Conservation (phyloP, 1,284 basidiomycete genomes). For the Salmacisia buchloeana region DNA sequence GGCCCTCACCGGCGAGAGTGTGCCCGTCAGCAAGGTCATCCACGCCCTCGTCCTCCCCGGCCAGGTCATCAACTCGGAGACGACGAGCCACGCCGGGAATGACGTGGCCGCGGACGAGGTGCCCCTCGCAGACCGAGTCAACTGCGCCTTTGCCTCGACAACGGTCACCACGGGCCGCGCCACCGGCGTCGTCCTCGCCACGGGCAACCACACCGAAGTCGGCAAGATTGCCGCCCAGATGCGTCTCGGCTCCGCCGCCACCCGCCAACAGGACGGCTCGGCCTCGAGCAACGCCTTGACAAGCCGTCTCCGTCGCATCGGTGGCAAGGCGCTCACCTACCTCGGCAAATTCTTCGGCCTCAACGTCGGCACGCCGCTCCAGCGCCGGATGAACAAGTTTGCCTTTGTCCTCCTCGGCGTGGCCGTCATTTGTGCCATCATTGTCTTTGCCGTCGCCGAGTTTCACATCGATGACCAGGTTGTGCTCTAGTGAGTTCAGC, state of each 20-base stretch:
- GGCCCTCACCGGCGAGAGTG: slow-evolving; percentile 39
- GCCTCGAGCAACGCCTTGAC: not conserved
- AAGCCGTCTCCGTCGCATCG: not conserved
- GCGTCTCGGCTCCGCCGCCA: slow-evolving; percentile 7
- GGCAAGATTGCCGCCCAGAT: slow-evolving; percentile 42
- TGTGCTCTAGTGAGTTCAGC: slow-evolving; percentile 52
- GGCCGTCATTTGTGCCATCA: slow-evolving; percentile 57
- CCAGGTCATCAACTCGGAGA: not conserved
- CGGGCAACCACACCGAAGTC: slow-evolving; percentile 36
- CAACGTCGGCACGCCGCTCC: slow-evolving; percentile 59
- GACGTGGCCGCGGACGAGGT: not conserved
- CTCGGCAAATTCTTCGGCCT: slow-evolving; percentile 50
- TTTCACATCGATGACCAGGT: slow-evolving; percentile 52
- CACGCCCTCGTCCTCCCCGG: slow-evolving; percentile 22
- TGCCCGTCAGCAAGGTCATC: slow-evolving; percentile 36
- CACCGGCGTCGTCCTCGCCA: slow-evolving; percentile 36
- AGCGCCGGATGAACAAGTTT: slow-evolving; percentile 62
- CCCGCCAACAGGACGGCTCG: not conserved
- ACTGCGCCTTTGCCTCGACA: slow-evolving; percentile 36
- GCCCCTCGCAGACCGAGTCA: slow-evolving; percentile 27
- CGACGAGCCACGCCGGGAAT: slow-evolving; percentile 17
- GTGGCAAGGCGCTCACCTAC: not conserved
- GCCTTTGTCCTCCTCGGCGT: slow-evolving; percentile 61
- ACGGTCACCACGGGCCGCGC: slow-evolving; percentile 43
- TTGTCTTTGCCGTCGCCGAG: slow-evolving; percentile 57